Conservation (phyloP, 345 rosid species). For the Pelargonium nanum region DNA sequence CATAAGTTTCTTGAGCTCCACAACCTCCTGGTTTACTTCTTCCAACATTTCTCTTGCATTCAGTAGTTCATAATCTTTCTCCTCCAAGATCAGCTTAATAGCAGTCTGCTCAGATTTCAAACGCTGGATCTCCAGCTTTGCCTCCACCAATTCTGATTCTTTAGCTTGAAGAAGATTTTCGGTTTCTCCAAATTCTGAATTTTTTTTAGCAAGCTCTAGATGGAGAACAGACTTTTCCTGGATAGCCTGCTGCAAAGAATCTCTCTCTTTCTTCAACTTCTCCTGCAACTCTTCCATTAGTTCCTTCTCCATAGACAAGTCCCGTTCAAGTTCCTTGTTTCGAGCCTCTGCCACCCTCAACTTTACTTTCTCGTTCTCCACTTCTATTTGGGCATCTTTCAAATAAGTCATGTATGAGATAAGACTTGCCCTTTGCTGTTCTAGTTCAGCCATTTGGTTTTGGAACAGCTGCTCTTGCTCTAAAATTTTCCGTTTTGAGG, state of each 20-base stretch:
- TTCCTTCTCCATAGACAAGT: slow-evolving; percentile 39
- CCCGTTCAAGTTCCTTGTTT: slow-evolving; percentile 50
- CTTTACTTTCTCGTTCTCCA: slow-evolving; percentile 58
- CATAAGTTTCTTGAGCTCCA: slow-evolving; percentile 47
- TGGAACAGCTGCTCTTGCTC: slow-evolving; percentile 44
- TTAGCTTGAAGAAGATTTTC: slow-evolving; percentile 42
- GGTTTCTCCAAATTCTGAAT: slow-evolving; percentile 40
- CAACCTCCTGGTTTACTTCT: slow-evolving; percentile 49
- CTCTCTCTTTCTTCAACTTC: slow-evolving; percentile 46
- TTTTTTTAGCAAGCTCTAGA: slow-evolving; percentile 40
- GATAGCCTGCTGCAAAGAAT: slow-evolving; percentile 43
- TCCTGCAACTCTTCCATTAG: slow-evolving; percentile 37
- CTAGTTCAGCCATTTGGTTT: slow-evolving; percentile 43
- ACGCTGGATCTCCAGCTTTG: slow-evolving; percentile 70
- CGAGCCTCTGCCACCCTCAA: slow-evolving; percentile 58
- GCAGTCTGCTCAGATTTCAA: slow-evolving; percentile 65
- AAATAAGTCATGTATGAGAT: slow-evolving; percentile 48
- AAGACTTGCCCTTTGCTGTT: slow-evolving; percentile 53
- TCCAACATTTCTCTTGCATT: slow-evolving; percentile 44
- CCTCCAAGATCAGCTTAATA: slow-evolving; percentile 45
- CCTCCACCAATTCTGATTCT: slow-evolving; percentile 69
- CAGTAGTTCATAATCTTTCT: slow-evolving; percentile 51
- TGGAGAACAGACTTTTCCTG: slow-evolving; percentile 36
- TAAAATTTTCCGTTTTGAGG: slow-evolving; percentile 51
- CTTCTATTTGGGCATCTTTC: slow-evolving; percentile 58